phyloP scores from a whole-genome alignment of 1,284 basidiomycete species.

The Erythrobasidium hasegawianum region DNA sequence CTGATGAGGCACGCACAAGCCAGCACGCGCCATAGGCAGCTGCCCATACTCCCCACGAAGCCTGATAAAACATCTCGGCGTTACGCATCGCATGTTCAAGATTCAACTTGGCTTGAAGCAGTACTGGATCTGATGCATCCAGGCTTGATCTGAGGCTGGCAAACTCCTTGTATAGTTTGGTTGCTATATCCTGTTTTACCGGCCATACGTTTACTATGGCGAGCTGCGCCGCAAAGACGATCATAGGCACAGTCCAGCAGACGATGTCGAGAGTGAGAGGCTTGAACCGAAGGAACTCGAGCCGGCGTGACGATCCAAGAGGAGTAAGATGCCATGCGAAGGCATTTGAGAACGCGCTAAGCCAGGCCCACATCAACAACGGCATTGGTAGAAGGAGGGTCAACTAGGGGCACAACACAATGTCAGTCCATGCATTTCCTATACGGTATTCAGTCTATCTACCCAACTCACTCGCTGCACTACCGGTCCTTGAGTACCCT shows the following conservation, averaged over 20 bases:
- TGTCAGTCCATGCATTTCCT: no score
- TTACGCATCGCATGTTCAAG: neutral
- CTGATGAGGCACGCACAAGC: conserved; percentile 13
- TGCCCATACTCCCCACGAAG: conserved; percentile 25
- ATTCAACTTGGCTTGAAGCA: neutral
- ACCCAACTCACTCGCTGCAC: conserved; percentile 28
- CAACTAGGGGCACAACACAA: conserved; percentile 4
- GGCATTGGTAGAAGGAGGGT: conserved; percentile 18
- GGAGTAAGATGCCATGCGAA: conserved; percentile 35
- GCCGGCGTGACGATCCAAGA: conserved; percentile 6
- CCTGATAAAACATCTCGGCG: conserved; percentile 18
- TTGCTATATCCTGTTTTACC: neutral
- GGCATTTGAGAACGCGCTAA: conserved; percentile 22
- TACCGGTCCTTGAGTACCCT: conserved; percentile 4
- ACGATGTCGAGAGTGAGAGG: conserved; percentile 28
- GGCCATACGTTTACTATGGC: conserved; percentile 15
- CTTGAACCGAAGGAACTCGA: neutral
- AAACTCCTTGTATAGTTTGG: neutral
- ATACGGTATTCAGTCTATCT: no score
- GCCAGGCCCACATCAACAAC: conserved; percentile 23
- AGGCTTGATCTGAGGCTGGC: neutral
- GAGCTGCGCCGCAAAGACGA: conserved; percentile 10
- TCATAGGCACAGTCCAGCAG: conserved; percentile 11
- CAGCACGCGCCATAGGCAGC: conserved; percentile 24
- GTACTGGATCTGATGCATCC: neutral